phyloP scores from a whole-genome alignment of 163 green algal genomes.

The Volvox carteri region DNA sequence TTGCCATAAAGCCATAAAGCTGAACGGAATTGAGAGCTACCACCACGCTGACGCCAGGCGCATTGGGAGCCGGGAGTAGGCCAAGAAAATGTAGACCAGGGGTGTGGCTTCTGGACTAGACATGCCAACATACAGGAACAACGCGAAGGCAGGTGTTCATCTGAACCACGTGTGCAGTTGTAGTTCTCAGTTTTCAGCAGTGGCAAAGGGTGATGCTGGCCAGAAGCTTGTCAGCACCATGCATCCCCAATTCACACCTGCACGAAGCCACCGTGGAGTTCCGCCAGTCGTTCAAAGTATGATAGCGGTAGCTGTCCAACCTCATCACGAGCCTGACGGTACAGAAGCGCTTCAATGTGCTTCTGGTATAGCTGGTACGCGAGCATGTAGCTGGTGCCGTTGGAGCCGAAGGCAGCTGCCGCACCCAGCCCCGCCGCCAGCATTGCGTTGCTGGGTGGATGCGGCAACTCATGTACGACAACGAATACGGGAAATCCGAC shows the following conservation, averaged over 20 bases:
- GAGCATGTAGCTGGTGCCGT: conserved; percentile 22
- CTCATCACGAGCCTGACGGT: conserved; percentile 36
- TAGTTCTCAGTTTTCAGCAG: background rate
- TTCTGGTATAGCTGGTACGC: conserved; percentile 53
- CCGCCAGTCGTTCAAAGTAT: conserved; percentile 19
- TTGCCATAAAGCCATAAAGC: background rate
- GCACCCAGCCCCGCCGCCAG: background rate
- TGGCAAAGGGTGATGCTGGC: background rate
- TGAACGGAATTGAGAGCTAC: background rate
- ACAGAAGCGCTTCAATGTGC: conserved; percentile 41
- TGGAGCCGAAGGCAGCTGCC: background rate
- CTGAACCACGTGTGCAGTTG: background rate
- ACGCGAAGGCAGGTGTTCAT: too few relatives aligned
- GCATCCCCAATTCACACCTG: background rate
- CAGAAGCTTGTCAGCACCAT: background rate
- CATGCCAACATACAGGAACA: too few relatives aligned
- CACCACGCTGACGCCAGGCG: background rate
- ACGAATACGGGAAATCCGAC: conserved; percentile 44
- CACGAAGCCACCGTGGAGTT: conserved; percentile 23
- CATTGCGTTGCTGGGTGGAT: background rate
- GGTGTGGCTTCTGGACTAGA: background rate
- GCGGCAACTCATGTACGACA: conserved; percentile 36
- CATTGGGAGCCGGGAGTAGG: background rate
- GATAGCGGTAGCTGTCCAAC: conserved; percentile 26
- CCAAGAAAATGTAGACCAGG: background rate